phyloP scores from a whole-genome alignment of 164 flowering plant genomes.

The Stephania cephalantha region DNA sequence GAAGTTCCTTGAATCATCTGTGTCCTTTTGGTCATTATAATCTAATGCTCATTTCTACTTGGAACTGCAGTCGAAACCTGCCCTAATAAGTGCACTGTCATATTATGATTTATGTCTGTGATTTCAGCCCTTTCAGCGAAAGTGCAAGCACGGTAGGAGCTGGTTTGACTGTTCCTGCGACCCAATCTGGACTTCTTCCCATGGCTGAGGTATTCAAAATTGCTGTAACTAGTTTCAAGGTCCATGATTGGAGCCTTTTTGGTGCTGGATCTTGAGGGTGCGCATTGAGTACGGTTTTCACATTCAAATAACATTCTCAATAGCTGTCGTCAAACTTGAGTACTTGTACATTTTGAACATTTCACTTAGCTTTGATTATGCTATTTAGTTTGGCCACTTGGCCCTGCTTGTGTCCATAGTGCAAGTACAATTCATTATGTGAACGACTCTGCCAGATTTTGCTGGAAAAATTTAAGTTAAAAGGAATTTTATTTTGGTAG shows the following conservation, averaged over 20 bases:
- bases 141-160: slow-evolving; percentile 70
- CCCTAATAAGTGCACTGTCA: not conserved
- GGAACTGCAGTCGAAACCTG: too few relatives aligned
- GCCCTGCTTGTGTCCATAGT: not conserved
- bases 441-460: not conserved
- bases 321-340: not conserved
- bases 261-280: slow-evolving; percentile 23
- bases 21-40: not conserved
- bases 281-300: not conserved
- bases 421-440: not conserved
- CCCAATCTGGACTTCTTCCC: slow-evolving; percentile 49
- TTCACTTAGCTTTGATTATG: not conserved
- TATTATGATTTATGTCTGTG: slow-evolving; percentile 9
- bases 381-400: not conserved
- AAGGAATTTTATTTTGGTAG: not conserved
- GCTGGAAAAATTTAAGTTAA: not conserved
- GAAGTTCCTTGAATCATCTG: not conserved
- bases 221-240: slow-evolving; percentile 65
- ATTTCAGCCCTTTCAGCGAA: slow-evolving; percentile 66
- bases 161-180: slow-evolving; percentile 57
- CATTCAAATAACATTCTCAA: not conserved
- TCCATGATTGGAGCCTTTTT: slow-evolving; percentile 82
- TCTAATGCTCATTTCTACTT: not conserved
- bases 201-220: slow-evolving; percentile 65
- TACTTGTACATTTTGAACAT: not conserved